Conservation (phyloP, 768 basidiomycete species). For the Tylopilus subfusipes region DNA sequence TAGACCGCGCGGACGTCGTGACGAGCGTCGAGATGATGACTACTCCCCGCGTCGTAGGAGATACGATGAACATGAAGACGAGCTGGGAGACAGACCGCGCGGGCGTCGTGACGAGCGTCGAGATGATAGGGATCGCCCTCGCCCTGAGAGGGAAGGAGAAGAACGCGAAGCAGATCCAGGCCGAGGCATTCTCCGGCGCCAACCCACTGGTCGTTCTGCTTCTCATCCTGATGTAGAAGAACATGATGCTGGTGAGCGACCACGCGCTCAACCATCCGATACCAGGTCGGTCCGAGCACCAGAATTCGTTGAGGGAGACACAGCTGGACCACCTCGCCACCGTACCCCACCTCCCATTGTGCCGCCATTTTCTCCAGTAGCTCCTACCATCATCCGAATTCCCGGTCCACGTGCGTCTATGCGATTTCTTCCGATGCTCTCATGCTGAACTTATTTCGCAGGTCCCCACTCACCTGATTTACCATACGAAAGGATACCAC, state of each 20-base stretch:
- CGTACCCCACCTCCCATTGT: background rate
- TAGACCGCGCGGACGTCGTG: background rate
- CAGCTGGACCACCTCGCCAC: background rate
- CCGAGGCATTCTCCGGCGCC: conserved; percentile 1
- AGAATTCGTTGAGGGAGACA: conserved; percentile 12
- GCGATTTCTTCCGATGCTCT: background rate
- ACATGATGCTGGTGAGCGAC: conserved; percentile 14
- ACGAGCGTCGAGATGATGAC: background rate
- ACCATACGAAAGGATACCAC: conserved; percentile 5
- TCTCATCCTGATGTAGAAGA: conserved; percentile 9
- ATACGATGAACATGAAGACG: background rate
- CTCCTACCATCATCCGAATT: conserved; percentile 29
- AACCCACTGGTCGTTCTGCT: conserved; percentile 15
- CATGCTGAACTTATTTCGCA: conserved; percentile 12
- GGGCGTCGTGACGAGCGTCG: background rate
- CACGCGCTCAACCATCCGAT: conserved; percentile 9
- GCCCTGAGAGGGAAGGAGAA: background rate
- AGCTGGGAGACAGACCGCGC: conserved; percentile 8
- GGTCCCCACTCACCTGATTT: conserved; percentile 13
- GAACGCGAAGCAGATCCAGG: conserved; percentile 11
- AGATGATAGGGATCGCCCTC: background rate
- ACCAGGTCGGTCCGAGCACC: conserved; percentile 7
- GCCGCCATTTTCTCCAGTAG: conserved; percentile 20
- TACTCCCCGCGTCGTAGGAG: conserved; percentile 14
- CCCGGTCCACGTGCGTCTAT: conserved; percentile 15